Percentiles rank a stretch among this genome's conserved stretches.
Evolutionary conservation across 2,329 filamentous ascomycete species (phyloP).

Genomic region (Fusarium sp.): DNA sequence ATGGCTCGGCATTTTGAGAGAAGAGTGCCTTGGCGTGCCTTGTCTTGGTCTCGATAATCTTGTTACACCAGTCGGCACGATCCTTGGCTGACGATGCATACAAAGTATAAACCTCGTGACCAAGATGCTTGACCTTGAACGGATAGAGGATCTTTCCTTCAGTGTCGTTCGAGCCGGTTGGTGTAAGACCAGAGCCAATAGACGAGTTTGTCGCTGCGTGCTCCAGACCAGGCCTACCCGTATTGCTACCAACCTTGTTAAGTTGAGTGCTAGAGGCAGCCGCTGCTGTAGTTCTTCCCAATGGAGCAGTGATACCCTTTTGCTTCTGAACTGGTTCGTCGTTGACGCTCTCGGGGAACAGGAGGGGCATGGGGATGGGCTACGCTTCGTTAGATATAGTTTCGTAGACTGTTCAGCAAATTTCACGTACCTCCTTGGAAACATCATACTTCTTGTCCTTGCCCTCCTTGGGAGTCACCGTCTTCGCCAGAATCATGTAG

Average conservation of each 20-base stretch:
- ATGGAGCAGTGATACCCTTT: slow-evolving; percentile 76
- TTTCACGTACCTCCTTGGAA: slow-evolving; percentile 78
- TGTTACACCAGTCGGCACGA: slow-evolving; percentile 89
- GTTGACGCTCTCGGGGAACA: slow-evolving; percentile 91
- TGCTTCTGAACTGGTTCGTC: slow-evolving; percentile 90
- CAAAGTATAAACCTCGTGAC: slow-evolving; percentile 90
- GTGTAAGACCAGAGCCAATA: slow-evolving; percentile 62
- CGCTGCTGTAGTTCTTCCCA: slow-evolving; percentile 70
- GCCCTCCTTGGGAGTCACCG: slow-evolving; percentile 74
- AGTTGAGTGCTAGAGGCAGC: slow-evolving; percentile 69
- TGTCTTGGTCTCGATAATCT: slow-evolving; percentile 95
- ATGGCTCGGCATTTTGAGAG: slow-evolving; percentile 95
- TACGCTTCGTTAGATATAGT: slow-evolving; percentile 51
- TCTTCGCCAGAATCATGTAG: slow-evolving; percentile 93
- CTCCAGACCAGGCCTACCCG: slow-evolving; percentile 69
- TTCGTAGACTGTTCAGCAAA: background rate
- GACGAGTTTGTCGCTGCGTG: slow-evolving; percentile 78
- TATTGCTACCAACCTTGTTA: slow-evolving; percentile 65
- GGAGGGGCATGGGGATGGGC: slow-evolving; percentile 95
- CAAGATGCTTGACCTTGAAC: slow-evolving; percentile 95
- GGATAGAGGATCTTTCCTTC: slow-evolving; percentile 91
- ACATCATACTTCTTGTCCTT: slow-evolving; percentile 91
- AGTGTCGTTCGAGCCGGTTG: slow-evolving; percentile 68
- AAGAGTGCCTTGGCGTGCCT: slow-evolving; percentile 89
- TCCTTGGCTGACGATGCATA: slow-evolving; percentile 83